Evolutionary conservation across 1,284 basidiomycete species (phyloP).

Genomic region (Wallemia hederae): DNA sequence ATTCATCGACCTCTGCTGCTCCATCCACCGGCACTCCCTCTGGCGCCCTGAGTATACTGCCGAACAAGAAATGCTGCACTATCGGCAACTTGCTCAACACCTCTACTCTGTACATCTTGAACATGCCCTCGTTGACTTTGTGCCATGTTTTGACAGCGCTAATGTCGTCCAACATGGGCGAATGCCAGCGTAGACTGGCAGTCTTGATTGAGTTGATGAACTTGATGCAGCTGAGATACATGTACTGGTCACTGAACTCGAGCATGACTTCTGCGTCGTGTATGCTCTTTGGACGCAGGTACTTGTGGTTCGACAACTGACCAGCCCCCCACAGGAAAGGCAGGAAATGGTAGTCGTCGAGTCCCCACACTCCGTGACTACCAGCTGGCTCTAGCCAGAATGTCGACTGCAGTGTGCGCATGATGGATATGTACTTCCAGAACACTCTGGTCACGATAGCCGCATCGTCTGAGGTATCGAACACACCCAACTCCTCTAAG

Average conservation of each 20-base stretch:
- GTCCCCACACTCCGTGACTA: conserved; percentile 90
- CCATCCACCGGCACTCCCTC: conserved; percentile 24
- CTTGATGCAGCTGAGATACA: conserved; percentile 85
- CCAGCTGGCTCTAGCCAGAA: conserved; percentile 98
- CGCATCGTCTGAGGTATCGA: conserved; percentile 35
- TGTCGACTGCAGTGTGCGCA: conserved; percentile 66
- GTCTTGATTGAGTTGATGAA: conserved; percentile 97
- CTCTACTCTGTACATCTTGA: conserved; percentile 92
- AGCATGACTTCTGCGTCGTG: conserved; percentile 79
- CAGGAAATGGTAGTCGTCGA: conserved; percentile 93
- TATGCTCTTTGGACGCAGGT: conserved; percentile 70
- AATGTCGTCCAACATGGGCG: conserved; percentile 95
- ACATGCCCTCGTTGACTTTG: conserved; percentile 91
- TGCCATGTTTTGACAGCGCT: conserved; percentile 89
- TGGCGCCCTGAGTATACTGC: conserved; percentile 46
- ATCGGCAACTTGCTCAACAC: conserved; percentile 87
- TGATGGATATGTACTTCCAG: conserved; percentile 78
- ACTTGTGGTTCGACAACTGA: conserved; percentile 58
- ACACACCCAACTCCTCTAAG: conserved; percentile 39
- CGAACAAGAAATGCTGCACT: conserved; percentile 86
- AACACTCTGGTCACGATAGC: conserved; percentile 62
- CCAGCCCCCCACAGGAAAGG: conserved; percentile 75
- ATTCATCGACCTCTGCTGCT: conserved; percentile 9
- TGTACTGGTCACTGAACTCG: conserved; percentile 71
- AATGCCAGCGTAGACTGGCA: conserved; percentile 86